Base-by-base conservation (phyloP, 169 alveolate genomes). In the Eimeria necatrix region DNA sequence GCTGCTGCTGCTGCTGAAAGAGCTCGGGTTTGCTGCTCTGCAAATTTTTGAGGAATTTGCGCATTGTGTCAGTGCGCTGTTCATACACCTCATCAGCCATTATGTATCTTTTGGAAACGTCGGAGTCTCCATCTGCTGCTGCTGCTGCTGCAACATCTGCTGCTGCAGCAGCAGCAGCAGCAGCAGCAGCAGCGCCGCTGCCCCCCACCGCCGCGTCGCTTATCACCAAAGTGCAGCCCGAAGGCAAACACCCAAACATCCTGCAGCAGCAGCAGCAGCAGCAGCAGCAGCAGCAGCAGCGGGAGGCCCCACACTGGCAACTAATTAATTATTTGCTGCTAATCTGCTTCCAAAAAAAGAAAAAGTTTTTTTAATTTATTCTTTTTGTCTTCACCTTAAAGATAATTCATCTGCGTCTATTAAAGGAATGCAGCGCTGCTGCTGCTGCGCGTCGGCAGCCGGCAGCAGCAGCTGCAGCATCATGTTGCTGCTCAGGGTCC, bases 11-110 rank as follows among this genome's bases (percentile, higher is more conserved):
- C 84, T 61, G 32, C 41, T 56, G 9, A 18, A 49, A 70, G 49
- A 88, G 49, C 7, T 68, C 86, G 8, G 85, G 87, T 74, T 32
- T 51, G n/a, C 48, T 49, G 24, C 48, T 16, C 56, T 71, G 94
- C 91, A 96, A 91, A 64, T 96, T 95, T 92, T 94, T 95, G 70
- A 97, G 96, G 95, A 98, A 98, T 51, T 95, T 96, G 78, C 99
- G 91, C 60, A 98, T 90, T 51, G 97, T 98, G 41, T 94, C 97
- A 20, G 94, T 98, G 48, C 99, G 96, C 61, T 96, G 95, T 76
- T 93, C 96, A 95, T 98, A 98, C 60, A 97, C 98, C 78, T 98
- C 99, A 46, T 98, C 99, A 14, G 98, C 96, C 94, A 98, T 98
- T 71, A 94, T 95, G 94, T 97, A 98, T 94, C 96, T 96, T 88